phyloP scores from a whole-genome alignment of 441 rosid genomes.

The Syzygium syzygioides region DNA sequence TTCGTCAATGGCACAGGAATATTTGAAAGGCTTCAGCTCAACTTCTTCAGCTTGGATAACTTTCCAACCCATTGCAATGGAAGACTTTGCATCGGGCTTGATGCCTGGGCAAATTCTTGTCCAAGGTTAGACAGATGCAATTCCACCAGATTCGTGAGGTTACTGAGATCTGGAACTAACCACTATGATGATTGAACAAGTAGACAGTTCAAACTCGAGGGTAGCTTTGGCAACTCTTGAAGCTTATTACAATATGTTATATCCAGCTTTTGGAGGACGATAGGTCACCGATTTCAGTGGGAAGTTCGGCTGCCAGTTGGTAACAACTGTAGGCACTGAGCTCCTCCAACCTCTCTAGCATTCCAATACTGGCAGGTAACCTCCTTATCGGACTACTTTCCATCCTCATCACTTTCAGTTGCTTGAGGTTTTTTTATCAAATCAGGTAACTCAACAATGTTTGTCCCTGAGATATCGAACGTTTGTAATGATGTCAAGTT shows the following conservation, averaged over 20 bases:
- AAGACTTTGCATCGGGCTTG: background rate
- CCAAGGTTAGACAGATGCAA: accelerated
- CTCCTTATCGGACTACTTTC: accelerated
- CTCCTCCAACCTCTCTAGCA: background rate
- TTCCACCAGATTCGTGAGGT: background rate
- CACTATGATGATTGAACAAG: accelerated
- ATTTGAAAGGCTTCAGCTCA: background rate
- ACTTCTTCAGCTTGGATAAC: background rate
- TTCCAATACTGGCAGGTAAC: accelerated
- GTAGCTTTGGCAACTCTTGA: background rate
- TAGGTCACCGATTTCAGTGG: accelerated
- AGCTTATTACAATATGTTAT: accelerated
- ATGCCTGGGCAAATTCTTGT: background rate
- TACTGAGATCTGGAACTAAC: background rate
- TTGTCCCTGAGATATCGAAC: accelerated
- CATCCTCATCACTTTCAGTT: background rate
- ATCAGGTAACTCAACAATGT: background rate
- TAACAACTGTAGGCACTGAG: accelerated
- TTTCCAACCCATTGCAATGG: background rate
- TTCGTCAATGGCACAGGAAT: accelerated
- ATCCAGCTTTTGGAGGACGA: background rate
- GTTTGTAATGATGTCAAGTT: accelerated
- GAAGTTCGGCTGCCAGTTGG: background rate
- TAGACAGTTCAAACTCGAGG: accelerated
- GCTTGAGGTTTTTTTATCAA: background rate